Percentiles rank a stretch among this genome's conserved stretches.
These are phyloP conservation scores for Pleurotus tuber-regium DNA, from an alignment of 768 basidiomycete species.

Conservation along the genomic window DNA sequence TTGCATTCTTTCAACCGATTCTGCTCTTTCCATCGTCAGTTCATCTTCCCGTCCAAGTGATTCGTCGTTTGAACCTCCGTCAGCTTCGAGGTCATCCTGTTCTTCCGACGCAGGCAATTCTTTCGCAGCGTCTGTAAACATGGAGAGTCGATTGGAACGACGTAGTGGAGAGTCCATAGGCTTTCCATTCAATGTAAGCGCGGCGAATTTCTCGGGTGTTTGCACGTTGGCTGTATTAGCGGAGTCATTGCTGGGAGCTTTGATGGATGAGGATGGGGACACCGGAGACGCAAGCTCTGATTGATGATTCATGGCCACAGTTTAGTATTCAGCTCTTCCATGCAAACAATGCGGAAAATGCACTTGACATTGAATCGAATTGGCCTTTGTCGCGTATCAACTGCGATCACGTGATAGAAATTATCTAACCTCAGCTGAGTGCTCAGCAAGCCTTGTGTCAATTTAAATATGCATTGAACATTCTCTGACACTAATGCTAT, in stretches of 20 bases:
- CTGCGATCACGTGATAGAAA: not conserved
- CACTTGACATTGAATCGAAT: no score
- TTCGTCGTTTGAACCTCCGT: slow-evolving; percentile 23
- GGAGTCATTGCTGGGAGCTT: no score
- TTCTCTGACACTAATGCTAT: no score
- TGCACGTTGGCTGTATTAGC: not conserved
- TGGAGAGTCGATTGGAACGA: slow-evolving; percentile 50
- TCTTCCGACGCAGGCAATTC: slow-evolving; percentile 17
- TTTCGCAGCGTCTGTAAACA: not conserved
- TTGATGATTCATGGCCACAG: not conserved
- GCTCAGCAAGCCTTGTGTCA: no score
- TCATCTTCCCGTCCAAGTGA: no score
- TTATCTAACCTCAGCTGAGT: no score
- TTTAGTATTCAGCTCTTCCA: not conserved
- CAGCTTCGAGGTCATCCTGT: slow-evolving; percentile 24
- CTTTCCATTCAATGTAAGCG: not conserved
- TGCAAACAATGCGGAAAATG: not conserved
- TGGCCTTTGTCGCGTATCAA: not conserved
- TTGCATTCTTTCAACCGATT: slow-evolving; percentile 31
- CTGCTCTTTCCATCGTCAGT: no score
- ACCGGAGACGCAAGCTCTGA: no score
- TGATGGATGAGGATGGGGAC: no score
- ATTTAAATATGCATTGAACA: no score
- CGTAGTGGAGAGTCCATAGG: slow-evolving; percentile 31
- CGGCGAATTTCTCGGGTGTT: not conserved